A percentile compares a stretch with the other conserved stretches of the same genome.
Evolutionary conservation across 305 asterid species (phyloP).

Genomic region (Fraxinus xanthoxyloides): DNA sequence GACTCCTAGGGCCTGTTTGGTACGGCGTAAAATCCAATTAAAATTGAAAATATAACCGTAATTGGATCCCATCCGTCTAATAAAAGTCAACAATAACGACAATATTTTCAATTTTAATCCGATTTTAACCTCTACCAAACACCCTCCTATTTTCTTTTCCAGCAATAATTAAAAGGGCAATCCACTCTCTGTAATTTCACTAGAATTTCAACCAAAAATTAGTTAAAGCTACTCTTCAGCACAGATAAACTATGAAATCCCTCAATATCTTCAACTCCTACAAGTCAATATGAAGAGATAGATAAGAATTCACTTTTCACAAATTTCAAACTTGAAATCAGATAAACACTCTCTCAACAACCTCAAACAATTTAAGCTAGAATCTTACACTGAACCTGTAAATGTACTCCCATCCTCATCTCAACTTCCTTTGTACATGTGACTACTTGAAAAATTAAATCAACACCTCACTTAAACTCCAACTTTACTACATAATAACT

Average conservation of each 20-base stretch:
- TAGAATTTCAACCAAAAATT: neutral
- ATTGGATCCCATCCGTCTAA: no score
- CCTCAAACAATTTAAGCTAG: neutral
- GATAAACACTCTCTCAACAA: slow-evolving; percentile 11
- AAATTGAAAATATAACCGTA: no score
- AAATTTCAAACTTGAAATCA: slow-evolving; percentile 7
- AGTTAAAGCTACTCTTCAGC: slow-evolving; percentile 6
- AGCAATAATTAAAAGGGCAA: neutral
- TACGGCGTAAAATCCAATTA: no score
- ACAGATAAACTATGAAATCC: neutral
- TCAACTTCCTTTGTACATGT: slow-evolving; percentile 5
- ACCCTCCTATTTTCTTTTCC: neutral
- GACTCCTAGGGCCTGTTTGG: no score
- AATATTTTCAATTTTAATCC: no score
- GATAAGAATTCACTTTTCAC: slow-evolving; percentile 10
- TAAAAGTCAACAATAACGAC: no score
- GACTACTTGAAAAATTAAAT: neutral
- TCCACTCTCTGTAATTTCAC: neutral
- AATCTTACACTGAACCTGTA: neutral
- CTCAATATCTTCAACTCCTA: neutral
- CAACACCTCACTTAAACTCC: slow-evolving; percentile 12
- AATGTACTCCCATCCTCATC: neutral
- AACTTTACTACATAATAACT: neutral
- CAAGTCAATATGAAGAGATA: slow-evolving; percentile 14
- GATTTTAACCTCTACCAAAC: no score